Evolutionary conservation across 371 early-diverging fungal species (phyloP).

Genomic region (Coemansia sp.): DNA sequence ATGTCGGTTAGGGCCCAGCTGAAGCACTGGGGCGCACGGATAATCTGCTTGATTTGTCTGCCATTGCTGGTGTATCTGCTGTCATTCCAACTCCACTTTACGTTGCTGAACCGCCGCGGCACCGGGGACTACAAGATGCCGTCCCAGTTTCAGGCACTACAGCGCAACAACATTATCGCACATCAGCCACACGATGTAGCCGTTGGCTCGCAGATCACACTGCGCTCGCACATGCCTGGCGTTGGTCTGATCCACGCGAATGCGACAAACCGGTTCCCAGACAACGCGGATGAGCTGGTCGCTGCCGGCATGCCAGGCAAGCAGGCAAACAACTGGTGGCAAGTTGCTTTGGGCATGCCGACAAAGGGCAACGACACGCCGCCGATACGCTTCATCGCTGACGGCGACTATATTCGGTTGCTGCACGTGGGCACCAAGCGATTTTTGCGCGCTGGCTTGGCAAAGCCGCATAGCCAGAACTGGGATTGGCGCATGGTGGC

Average conservation of each 20-base stretch:
- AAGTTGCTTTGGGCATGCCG: slow-evolving; percentile 47
- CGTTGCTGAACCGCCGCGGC: slow-evolving; percentile 79
- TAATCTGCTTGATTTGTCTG: slow-evolving; percentile 76
- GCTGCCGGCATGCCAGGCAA: slow-evolving; percentile 52
- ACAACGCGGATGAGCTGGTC: slow-evolving; percentile 87
- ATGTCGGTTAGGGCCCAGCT: slow-evolving; percentile 65
- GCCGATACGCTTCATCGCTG: slow-evolving; percentile 55
- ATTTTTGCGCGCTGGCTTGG: slow-evolving; percentile 75
- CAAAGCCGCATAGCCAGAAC: slow-evolving; percentile 58
- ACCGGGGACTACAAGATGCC: slow-evolving; percentile 98
- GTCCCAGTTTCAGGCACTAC: slow-evolving; percentile 92
- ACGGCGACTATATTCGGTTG: slow-evolving; percentile 84
- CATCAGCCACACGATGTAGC: slow-evolving; percentile 85
- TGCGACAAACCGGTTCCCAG: slow-evolving; percentile 89
- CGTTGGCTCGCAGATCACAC: slow-evolving; percentile 85
- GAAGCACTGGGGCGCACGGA: slow-evolving; percentile 76
- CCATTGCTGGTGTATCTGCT: slow-evolving; percentile 85
- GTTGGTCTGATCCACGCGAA: slow-evolving; percentile 98
- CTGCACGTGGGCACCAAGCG: slow-evolving; percentile 69
- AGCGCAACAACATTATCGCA: slow-evolving; percentile 77
- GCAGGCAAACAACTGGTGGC: slow-evolving; percentile 48
- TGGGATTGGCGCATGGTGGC: slow-evolving; percentile 82
- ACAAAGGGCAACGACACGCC: slow-evolving; percentile 12
- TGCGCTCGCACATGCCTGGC: slow-evolving; percentile 86
- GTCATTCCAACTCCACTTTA: slow-evolving; percentile 89